Percentiles rank a stretch among this genome's conserved stretches.
Evolutionary conservation across 2,329 filamentous ascomycete species (phyloP).

Genomic region (Lachnellula occidentalis): DNA sequence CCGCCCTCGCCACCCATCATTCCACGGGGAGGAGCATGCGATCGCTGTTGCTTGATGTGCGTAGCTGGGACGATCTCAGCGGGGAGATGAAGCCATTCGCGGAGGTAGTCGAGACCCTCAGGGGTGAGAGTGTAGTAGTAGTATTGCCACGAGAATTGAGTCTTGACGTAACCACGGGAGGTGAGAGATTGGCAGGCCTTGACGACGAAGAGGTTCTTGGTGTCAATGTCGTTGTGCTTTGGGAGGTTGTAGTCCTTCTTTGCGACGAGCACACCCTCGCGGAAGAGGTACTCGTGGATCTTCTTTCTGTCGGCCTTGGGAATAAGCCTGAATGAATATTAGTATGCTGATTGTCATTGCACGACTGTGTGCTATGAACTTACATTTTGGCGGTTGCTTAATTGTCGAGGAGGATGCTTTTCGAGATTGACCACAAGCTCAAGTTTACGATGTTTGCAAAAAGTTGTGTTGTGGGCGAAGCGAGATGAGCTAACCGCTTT

Average conservation of each 20-base stretch:
- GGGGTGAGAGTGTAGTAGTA: conserved; percentile 99
- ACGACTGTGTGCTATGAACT: conserved; percentile 3
- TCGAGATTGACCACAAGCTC: not conserved
- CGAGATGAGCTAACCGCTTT: too few relatives aligned
- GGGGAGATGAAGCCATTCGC: conserved; percentile 99
- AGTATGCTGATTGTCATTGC: not conserved
- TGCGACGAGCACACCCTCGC: conserved; percentile 87
- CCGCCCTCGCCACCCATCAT: conserved; percentile 87
- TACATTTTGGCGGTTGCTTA: conserved; percentile 44
- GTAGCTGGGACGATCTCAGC: conserved; percentile 99
- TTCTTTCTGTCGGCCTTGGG: conserved; percentile 99
- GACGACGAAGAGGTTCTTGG: conserved; percentile 99
- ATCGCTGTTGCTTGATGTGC: conserved; percentile 99
- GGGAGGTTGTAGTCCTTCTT: conserved; percentile 99
- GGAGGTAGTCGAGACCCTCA: conserved; percentile 99
- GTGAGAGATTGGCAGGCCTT: conserved; percentile 98
- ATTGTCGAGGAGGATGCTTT: not conserved
- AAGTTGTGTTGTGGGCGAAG: too few relatives aligned
- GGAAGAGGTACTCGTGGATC: conserved; percentile 99
- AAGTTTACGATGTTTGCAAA: not conserved
- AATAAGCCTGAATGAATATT: conserved; percentile 76
- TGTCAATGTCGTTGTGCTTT: conserved; percentile 97
- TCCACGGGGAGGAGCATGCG: conserved; percentile 79
- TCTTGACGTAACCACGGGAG: conserved; percentile 98
- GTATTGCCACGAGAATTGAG: conserved; percentile 99